phyloP scores from a whole-genome alignment of 2,329 filamentous ascomycete genomes.

The Fusarium sp. region DNA sequence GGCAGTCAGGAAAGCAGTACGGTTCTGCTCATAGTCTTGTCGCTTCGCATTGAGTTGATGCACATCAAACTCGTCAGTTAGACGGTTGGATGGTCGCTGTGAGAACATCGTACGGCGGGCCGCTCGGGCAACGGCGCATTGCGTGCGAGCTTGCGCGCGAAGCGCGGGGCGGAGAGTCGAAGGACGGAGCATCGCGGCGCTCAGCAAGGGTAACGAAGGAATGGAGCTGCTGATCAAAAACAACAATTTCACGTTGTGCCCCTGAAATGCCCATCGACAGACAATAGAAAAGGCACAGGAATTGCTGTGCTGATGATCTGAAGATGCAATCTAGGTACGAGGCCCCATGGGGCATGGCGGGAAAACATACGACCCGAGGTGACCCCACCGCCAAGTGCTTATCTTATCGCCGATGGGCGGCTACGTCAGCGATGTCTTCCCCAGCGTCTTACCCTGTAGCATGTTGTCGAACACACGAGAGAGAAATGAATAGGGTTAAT shows the following conservation, averaged over 20 bases:
- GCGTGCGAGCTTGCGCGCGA: constrained; percentile 42
- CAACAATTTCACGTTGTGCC: neutral
- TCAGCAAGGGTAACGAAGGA: constrained; percentile 11
- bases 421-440: constrained; percentile 41
- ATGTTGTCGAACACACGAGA: neutral
- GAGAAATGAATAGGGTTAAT: neutral
- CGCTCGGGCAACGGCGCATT: constrained; percentile 42
- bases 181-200: constrained; percentile 51
- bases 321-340: constrained; percentile 7
- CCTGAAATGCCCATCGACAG: constrained; percentile 19
- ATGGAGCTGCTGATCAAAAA: constrained; percentile 8
- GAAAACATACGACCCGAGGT: constrained; percentile 36
- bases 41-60: constrained; percentile 63
- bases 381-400: constrained; percentile 26
- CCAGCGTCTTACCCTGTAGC: constrained; percentile 35
- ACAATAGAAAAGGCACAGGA: neutral
- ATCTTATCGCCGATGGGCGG: constrained; percentile 11
- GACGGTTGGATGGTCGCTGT: constrained; percentile 51
- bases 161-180: constrained; percentile 51
- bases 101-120: constrained; percentile 51
- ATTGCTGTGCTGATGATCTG: constrained; percentile 24
- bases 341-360: constrained; percentile 30
- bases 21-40: constrained; percentile 66
- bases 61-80: constrained; percentile 67
- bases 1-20: constrained; percentile 66